Conservation (phyloP, 2,329 filamentous ascomycete species). For the Keithomyces neogunnii region DNA sequence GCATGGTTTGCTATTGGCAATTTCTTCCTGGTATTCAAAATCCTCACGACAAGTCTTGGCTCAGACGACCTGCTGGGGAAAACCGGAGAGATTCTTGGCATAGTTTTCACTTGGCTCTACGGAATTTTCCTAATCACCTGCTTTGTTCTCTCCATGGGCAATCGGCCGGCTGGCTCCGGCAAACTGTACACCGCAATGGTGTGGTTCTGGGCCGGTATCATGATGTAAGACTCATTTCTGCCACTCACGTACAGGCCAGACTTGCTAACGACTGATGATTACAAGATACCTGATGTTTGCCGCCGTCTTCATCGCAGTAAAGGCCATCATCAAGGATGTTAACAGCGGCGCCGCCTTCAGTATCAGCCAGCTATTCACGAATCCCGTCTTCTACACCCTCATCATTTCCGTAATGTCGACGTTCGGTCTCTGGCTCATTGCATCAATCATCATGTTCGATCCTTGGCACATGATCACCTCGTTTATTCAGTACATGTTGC, state of each 20-base stretch:
- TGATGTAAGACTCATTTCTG: slow-evolving; percentile 57
- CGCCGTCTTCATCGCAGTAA: slow-evolving; percentile 86
- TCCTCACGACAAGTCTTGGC: slow-evolving; percentile 81
- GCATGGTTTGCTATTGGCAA: slow-evolving; percentile 98
- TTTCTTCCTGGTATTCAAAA: slow-evolving; percentile 98
- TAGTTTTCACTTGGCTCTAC: slow-evolving; percentile 95
- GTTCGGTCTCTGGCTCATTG: slow-evolving; percentile 85
- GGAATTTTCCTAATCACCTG: slow-evolving; percentile 86
- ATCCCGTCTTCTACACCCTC: slow-evolving; percentile 84
- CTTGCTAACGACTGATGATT: not conserved
- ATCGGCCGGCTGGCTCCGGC: slow-evolving; percentile 88
- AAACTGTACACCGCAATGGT: slow-evolving; percentile 95
- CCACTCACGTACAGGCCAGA: not conserved
- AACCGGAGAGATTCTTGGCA: slow-evolving; percentile 70
- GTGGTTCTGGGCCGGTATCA: slow-evolving; percentile 95
- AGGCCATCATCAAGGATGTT: slow-evolving; percentile 69
- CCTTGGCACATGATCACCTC: slow-evolving; percentile 99
- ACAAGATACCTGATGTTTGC: slow-evolving; percentile 83
- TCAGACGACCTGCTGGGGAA: slow-evolving; percentile 60
- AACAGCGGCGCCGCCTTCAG: slow-evolving; percentile 53
- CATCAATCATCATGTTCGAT: slow-evolving; percentile 90
- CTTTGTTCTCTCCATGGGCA: slow-evolving; percentile 90
- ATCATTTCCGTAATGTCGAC: slow-evolving; percentile 90
- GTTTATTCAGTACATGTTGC: slow-evolving; percentile 86
- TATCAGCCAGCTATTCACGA: slow-evolving; percentile 68